phyloP scores from a whole-genome alignment of 2,329 filamentous ascomycete species.

The Alternaria conjuncta region DNA sequence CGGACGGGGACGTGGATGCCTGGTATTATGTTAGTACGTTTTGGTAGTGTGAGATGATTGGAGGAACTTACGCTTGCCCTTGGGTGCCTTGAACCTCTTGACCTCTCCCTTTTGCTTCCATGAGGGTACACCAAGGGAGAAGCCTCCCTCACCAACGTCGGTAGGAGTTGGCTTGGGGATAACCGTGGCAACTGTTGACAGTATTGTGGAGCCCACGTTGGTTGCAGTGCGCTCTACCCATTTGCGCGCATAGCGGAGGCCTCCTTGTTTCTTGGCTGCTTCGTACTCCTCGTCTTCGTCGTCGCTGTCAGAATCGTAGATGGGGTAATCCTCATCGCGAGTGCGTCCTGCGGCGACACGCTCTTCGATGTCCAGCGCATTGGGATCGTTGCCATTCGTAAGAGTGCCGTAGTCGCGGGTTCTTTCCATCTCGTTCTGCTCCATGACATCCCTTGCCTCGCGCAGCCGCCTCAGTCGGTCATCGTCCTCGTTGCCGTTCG shows the following conservation, averaged over 20 bases:
- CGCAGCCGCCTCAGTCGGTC: constrained; percentile 57
- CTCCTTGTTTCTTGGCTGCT: constrained; percentile 77
- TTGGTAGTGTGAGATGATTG: neutral
- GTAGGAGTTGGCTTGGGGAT: constrained; percentile 52
- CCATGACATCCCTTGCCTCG: constrained; percentile 58
- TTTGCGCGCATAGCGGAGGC: constrained; percentile 74
- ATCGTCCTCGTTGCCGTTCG: constrained; percentile 48
- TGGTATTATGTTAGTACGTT: constrained; percentile 19
- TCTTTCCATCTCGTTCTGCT: constrained; percentile 58
- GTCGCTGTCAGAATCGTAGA: constrained; percentile 92
- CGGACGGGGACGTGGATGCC: constrained; percentile 95
- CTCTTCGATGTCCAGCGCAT: constrained; percentile 77
- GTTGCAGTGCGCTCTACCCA: constrained; percentile 58
- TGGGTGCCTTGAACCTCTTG: constrained; percentile 71
- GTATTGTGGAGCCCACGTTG: constrained; percentile 48
- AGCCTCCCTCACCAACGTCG: constrained; percentile 50
- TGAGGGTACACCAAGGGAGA: constrained; percentile 53
- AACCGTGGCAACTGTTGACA: constrained; percentile 36
- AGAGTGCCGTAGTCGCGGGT: constrained; percentile 57
- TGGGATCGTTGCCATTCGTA: constrained; percentile 45
- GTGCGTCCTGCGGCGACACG: constrained; percentile 71
- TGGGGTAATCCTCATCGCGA: constrained; percentile 73
- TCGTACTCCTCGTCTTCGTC: constrained; percentile 77
- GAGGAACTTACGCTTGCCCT: constrained; percentile 65
- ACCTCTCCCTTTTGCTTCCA: constrained; percentile 49